Evolutionary conservation across 768 basidiomycete species (phyloP).

Genomic region (Boletellus emodensis): DNA sequence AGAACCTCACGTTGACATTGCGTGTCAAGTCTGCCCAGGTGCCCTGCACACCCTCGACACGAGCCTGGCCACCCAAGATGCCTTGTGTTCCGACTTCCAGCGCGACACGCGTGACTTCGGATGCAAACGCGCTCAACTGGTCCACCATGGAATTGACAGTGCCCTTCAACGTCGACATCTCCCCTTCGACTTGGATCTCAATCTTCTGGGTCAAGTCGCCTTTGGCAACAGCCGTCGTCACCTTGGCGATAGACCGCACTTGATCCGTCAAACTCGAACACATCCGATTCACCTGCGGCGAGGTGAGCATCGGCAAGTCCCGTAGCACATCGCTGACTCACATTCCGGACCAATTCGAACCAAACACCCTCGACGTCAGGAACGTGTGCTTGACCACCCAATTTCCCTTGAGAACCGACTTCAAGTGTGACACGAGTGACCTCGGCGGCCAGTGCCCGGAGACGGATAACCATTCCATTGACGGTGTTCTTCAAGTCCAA

Average conservation of each 20-base stretch:
- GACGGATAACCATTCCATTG: slow-evolving; percentile 47
- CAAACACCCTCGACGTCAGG: slow-evolving; percentile 92
- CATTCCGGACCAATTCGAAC: slow-evolving; percentile 76
- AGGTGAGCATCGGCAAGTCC: slow-evolving; percentile 6
- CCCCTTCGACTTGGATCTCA: slow-evolving; percentile 83
- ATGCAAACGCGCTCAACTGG: slow-evolving; percentile 80
- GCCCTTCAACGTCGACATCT: slow-evolving; percentile 79
- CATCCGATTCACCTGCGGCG: slow-evolving; percentile 66
- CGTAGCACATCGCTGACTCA: slow-evolving; percentile 28
- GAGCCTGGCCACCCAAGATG: slow-evolving; percentile 87
- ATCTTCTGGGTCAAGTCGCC: slow-evolving; percentile 93
- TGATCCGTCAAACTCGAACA: slow-evolving; percentile 75
- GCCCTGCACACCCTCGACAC: slow-evolving; percentile 86
- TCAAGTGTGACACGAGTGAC: slow-evolving; percentile 82
- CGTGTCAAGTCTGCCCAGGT: slow-evolving; percentile 90
- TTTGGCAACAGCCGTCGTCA: slow-evolving; percentile 85
- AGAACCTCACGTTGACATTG: slow-evolving; percentile 72
- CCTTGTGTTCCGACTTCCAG: slow-evolving; percentile 89
- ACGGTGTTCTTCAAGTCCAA: slow-evolving; percentile 68
- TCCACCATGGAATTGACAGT: slow-evolving; percentile 97
- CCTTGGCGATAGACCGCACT: slow-evolving; percentile 79
- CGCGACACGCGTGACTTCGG: slow-evolving; percentile 78
- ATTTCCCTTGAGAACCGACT: slow-evolving; percentile 84
- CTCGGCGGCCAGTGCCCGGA: slow-evolving; percentile 70
- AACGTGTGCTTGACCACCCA: slow-evolving; percentile 85